Evolutionary conservation across 805 yeast genomes (phyloP).

Genomic region (Saccharomycopsis sp.): DNA sequence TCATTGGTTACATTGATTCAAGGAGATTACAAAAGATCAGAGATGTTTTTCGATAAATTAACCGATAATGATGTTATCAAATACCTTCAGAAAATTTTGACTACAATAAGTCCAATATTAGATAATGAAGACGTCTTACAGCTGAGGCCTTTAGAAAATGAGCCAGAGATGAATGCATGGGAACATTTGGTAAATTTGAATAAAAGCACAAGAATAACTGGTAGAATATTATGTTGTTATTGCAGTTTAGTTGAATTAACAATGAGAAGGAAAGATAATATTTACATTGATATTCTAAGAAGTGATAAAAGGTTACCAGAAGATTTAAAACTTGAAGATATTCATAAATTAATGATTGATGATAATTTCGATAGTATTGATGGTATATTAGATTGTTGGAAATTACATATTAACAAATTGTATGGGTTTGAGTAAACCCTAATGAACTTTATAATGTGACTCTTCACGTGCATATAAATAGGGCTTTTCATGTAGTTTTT

Average conservation of each 20-base stretch:
- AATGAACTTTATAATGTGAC: neutral
- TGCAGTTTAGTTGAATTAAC: conserved; percentile 30
- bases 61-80: neutral
- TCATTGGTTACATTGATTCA: conserved; percentile 24
- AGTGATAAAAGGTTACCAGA: conserved; percentile 3
- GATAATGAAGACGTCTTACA: conserved; percentile 21
- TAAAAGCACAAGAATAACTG: conserved; percentile 28
- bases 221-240: conserved; percentile 30
- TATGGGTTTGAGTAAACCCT: conserved; percentile 31
- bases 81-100: conserved; percentile 20
- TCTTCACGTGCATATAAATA: neutral
- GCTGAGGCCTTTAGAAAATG: conserved; percentile 4
- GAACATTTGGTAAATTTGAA: conserved; percentile 25
- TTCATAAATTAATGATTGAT: neutral
- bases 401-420: conserved; percentile 25
- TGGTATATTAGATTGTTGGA: conserved; percentile 25
- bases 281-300: conserved; percentile 21
- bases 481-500: neutral
- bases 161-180: conserved; percentile 18
- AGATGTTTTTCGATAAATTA: conserved; percentile 10
- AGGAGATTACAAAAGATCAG: conserved; percentile 23
- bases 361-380: conserved; percentile 14
- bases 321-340: neutral
- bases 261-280: conserved; percentile 15
- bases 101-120: conserved; percentile 24